Evolutionary conservation across 345 rosid species (phyloP), one percentile per base, ranked within the genome.

Genomic region (Citrus maxima): DNA sequence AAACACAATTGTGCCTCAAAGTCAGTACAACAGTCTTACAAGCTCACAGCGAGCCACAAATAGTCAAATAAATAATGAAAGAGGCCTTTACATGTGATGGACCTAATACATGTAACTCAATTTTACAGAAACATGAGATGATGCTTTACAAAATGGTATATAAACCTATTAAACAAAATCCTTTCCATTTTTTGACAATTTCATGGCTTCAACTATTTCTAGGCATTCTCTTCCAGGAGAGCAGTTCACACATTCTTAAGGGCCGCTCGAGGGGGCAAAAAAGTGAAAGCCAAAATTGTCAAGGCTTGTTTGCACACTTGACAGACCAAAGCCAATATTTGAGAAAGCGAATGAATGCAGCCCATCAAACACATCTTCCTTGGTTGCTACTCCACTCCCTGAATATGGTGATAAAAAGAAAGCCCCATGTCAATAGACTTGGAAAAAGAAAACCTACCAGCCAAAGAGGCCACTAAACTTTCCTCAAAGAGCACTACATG

Each of bases 381-480:
- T 83, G 78, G 80, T 77, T 84, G 82, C 80, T 78, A 80, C 78
- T 83, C 80, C 86, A 82, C 85, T 82, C 84, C 91, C 89, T 85
- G 92, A 78, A 87, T 83, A 69, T 75, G 81, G 82, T 64, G 78
- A 78, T 82, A 73, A 85, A 60, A 85, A 72, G 46, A 86, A 81
- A 87, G 77, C 81, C 85, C 81, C 80, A 67, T 78, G 89, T 89
- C 92, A 89, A 87, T 84, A 87, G 84, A 78, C 84, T 82, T 84
- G 21, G 28, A 74, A 42, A 74, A 65, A 38, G 77, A 74, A 78
- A 56, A 75, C n/a, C 42, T 51, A 67, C 34, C 66, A 28, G 72
- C 77, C 80, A 82, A 77, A 72, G 77, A 72, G 76, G 49, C 76
- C 80, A 81, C 63, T 82, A 69, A 77, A 83, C 49, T 81, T 70